Percentiles rank a stretch among this genome's conserved stretches.
phyloP scores from a whole-genome alignment of 768 basidiomycete genomes.

The Rhizopogon roseolus region DNA sequence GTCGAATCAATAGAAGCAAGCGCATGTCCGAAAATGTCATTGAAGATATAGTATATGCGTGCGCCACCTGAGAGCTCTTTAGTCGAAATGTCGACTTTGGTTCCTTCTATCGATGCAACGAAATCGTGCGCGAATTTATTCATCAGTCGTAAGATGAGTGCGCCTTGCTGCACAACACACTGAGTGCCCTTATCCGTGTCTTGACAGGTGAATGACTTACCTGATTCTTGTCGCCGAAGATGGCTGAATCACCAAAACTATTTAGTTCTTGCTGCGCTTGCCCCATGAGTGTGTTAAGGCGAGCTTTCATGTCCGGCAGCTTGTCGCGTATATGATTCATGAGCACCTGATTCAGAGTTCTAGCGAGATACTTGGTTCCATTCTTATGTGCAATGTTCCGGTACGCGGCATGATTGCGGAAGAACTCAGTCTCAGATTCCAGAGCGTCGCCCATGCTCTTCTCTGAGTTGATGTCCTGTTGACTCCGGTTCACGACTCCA shows the following conservation, averaged over 20 bases:
- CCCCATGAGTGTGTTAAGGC: slow-evolving; percentile 96
- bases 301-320: slow-evolving; percentile 98
- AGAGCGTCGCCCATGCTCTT: slow-evolving; percentile 83
- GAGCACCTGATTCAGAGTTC: slow-evolving; percentile 90
- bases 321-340: slow-evolving; percentile 99
- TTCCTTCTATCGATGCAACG: slow-evolving; percentile 94
- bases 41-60: slow-evolving; percentile 99
- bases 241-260: slow-evolving; percentile 90
- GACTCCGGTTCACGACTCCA: slow-evolving; percentile 95
- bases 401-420: slow-evolving; percentile 85
- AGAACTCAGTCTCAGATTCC: slow-evolving; percentile 86
- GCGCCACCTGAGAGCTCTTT: slow-evolving; percentile 98
- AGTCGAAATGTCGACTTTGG: slow-evolving; percentile 92
- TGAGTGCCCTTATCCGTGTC: slow-evolving; percentile 7
- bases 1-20: slow-evolving; percentile 88
- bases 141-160: slow-evolving; percentile 91
- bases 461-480: slow-evolving; percentile 91
- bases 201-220: slow-evolving; percentile 28
- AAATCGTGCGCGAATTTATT: slow-evolving; percentile 98
- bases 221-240: slow-evolving; percentile 89
- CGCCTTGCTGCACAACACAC: slow-evolving; percentile 57
- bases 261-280: slow-evolving; percentile 98
- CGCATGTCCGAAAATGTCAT: slow-evolving; percentile 94
- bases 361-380: slow-evolving; percentile 93
- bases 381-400: slow-evolving; percentile 95